Evolutionary conservation across 371 early-diverging fungal genomes (phyloP).

Genomic region (Choanephora cucurbitarum): DNA sequence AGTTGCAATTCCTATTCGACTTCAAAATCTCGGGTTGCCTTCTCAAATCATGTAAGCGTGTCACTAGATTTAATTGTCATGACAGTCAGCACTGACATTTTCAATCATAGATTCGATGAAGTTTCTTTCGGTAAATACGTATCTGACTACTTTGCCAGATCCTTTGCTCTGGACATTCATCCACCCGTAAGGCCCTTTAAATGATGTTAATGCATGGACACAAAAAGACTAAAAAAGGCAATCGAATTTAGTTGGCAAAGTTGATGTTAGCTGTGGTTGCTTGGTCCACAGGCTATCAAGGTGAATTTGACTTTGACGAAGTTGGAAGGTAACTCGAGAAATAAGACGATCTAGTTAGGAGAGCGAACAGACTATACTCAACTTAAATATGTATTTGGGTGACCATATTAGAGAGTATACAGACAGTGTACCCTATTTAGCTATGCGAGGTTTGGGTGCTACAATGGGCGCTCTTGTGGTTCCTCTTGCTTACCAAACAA

Average conservation of each 20-base stretch:
- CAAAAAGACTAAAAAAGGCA: neutral
- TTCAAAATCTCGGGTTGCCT: neutral
- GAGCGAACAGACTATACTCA: no score
- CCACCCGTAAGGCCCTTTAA: constrained; percentile 29
- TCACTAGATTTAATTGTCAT: no score
- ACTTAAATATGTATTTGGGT: no score
- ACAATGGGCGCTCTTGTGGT: constrained; percentile 74
- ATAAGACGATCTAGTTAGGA: no score
- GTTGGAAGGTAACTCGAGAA: constrained; percentile 75
- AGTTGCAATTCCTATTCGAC: neutral
- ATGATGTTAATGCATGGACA: neutral
- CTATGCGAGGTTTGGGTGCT: constrained; percentile 80
- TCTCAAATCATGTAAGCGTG: neutral
- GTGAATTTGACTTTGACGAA: constrained; percentile 82
- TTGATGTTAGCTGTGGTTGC: constrained; percentile 80
- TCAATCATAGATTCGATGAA: constrained; percentile 79
- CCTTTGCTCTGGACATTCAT: constrained; percentile 96
- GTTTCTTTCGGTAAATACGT: constrained; percentile 99
- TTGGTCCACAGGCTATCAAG: constrained; percentile 80
- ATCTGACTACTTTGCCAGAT: constrained; percentile 84
- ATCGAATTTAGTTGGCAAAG: neutral
- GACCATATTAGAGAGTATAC: constrained; percentile 34
- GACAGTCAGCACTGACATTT: no score
- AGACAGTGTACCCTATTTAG: constrained; percentile 78
- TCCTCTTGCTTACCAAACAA: constrained; percentile 81